Conservation (phyloP, 176 grass and related monocot genomes). For the Musa beccarii region DNA sequence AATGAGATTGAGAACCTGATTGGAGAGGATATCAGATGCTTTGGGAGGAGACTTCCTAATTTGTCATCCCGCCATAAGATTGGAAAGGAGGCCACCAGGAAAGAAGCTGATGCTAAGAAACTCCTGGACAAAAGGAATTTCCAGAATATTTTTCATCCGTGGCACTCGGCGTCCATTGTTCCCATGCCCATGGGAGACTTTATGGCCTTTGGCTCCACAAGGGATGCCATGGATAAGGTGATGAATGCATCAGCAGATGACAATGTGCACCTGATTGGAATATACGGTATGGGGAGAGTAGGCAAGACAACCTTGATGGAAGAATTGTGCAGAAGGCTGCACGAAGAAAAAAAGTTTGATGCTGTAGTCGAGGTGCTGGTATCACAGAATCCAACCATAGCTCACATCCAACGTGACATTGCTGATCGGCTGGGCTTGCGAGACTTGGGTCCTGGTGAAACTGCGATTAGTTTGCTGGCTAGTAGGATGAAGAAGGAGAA, state of each 20-base stretch:
- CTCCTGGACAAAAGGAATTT: background rate
- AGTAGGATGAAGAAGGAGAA: constrained; percentile 12
- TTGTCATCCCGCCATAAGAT: background rate
- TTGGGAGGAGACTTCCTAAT: background rate
- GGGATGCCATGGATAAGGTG: background rate
- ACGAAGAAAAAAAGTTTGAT: constrained; percentile 12
- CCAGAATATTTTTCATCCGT: background rate
- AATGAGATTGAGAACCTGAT: background rate
- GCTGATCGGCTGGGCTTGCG: constrained; percentile 16
- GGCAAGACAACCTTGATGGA: constrained; percentile 27
- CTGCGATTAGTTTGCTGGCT: background rate
- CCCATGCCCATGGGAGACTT: background rate
- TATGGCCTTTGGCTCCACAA: constrained; percentile 11
- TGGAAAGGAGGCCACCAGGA: constrained; percentile 1
- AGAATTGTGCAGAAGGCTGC: constrained; percentile 8
- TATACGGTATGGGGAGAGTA: constrained; percentile 30
- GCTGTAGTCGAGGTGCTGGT: constrained; percentile 8
- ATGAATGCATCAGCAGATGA: constrained; percentile 17
- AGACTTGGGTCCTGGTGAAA: background rate
- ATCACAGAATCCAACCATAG: constrained; percentile 10
- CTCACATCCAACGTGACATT: background rate
- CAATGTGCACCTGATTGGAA: constrained; percentile 7
- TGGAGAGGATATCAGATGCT: background rate
- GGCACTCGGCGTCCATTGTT: background rate
- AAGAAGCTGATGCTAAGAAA: background rate